Base-by-base conservation (phyloP, 139 green algal genomes). In the Chlamydomonas schloesseri region DNA sequence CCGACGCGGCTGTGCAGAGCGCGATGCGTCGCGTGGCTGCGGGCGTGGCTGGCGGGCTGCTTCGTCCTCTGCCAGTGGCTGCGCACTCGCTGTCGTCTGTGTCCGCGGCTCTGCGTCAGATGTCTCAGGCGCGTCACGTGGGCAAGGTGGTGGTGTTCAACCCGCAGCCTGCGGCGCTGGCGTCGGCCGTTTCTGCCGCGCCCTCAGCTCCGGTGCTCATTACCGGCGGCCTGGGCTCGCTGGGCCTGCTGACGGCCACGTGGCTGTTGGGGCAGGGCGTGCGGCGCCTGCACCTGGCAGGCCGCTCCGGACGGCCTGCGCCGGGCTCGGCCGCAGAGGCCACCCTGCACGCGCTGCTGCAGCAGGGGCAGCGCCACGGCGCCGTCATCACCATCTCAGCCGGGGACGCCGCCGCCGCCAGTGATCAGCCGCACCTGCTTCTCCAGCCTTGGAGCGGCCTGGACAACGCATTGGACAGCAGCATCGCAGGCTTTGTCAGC, bases 61-160 rank as follows among this genome's bases (percentile, higher is more conserved):
- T 95, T 29, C 73, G 33, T 0, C 93, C 93, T 0, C 67, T 95
- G 23, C 89, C 89, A 2, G 37, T 89, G 53, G 88, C 81, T 0
- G 68, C 57, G 4, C 91, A 94, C 68, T 26, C 71, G 24, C 71
- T 95, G 76, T 4, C 20, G 28, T 81, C 67, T 29, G 92, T 88
- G 20, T 85, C 84, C 3, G 68, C 86, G 23, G 93, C 93, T 1
- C 82, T 95, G 62, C 73, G 93, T 5, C 93, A 94, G 91, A 84
- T 95, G 78, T 90, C 87, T 11, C 92, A 94, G 86, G 93, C 94
- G 4, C 87, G 89, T 17, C 90, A 94, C 67, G 92, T 97, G 46
- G 94, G 94, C 86, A 97, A 97, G 89, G 90, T 97, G n/a, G 92
- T 96, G 24, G 90, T 97, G 23, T 68, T 46, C 21, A 33, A 34